A percentile compares a stretch with the other conserved stretches of the same genome.
Conservation (phyloP, 441 rosid genomes). For the Jatropha multifida region DNA sequence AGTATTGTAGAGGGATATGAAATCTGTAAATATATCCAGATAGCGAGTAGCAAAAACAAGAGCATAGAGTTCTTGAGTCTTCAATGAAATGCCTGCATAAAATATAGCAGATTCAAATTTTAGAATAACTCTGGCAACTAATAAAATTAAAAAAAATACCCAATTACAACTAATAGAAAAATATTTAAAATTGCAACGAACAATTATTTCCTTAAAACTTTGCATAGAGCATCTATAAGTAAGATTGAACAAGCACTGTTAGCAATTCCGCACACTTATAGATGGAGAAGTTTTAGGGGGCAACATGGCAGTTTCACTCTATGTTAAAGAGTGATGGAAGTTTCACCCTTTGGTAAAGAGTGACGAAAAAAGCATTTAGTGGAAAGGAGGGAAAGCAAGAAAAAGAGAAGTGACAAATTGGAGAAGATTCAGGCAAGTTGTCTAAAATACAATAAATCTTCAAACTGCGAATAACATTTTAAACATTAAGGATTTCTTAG, state of each 20-base stretch:
- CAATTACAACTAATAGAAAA: too few species aligned
- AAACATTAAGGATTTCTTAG: too few species aligned
- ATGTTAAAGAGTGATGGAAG: not conserved
- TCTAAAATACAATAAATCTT: too few species aligned
- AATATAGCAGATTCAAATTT: not conserved
- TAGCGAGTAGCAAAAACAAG: constrained; percentile 80
- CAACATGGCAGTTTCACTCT: not conserved
- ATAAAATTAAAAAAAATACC: not conserved
- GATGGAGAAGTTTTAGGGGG: not conserved
- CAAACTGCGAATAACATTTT: too few species aligned
- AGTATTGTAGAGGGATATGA: constrained; percentile 72
- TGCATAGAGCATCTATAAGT: not conserved
- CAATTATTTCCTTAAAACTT: too few species aligned
- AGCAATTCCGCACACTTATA: not conserved
- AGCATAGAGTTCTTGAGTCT: constrained; percentile 92
- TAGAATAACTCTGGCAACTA: not conserved
- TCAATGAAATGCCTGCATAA: constrained; percentile 72
- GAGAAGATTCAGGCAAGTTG: too few species aligned
- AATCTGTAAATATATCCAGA: constrained; percentile 77
- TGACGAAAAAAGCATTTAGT: not conserved
- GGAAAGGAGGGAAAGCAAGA: too few species aligned
- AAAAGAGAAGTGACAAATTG: too few species aligned
- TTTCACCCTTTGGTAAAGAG: not conserved
- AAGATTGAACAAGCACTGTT: not conserved
- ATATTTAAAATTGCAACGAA: too few species aligned